Evolutionary conservation across 106 monocot species (phyloP).

Genomic region (Allium sativum): DNA sequence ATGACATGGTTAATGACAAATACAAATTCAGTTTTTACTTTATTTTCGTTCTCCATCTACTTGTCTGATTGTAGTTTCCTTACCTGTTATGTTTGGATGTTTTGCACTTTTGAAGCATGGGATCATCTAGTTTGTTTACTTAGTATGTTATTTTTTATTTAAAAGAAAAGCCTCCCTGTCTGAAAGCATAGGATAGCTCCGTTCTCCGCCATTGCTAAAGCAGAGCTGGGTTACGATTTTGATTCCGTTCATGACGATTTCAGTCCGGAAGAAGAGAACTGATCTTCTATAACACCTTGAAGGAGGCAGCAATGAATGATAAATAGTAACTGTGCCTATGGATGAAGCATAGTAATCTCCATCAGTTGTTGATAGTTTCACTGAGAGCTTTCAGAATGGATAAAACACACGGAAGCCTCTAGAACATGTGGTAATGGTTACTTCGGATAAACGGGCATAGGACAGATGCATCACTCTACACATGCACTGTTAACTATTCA

Average conservation of each 20-base stretch:
- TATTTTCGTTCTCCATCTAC: no score
- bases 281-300: conserved; percentile 28
- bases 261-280: conserved; percentile 25
- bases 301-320: conserved; percentile 39
- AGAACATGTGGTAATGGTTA: conserved; percentile 49
- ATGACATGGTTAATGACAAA: no score
- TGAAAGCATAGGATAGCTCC: no score
- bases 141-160: no score
- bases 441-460: conserved; percentile 47
- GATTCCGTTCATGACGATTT: neutral
- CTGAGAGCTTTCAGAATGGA: conserved; percentile 51
- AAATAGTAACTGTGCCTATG: conserved; percentile 59
- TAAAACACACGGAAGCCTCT: conserved; percentile 32
- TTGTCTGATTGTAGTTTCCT: no score
- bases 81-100: no score
- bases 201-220: no score
- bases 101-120: no score
- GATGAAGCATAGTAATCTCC: conserved; percentile 55
- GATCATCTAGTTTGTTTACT: no score
- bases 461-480: conserved; percentile 39
- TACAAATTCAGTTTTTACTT: no score
- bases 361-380: conserved; percentile 51
- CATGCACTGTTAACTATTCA: conserved; percentile 29
- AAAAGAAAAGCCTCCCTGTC: no score
- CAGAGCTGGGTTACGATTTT: neutral